Evolutionary conservation across 2,329 filamentous ascomycete genomes (phyloP).

Genomic region (Penicillium psychrosexuale): DNA sequence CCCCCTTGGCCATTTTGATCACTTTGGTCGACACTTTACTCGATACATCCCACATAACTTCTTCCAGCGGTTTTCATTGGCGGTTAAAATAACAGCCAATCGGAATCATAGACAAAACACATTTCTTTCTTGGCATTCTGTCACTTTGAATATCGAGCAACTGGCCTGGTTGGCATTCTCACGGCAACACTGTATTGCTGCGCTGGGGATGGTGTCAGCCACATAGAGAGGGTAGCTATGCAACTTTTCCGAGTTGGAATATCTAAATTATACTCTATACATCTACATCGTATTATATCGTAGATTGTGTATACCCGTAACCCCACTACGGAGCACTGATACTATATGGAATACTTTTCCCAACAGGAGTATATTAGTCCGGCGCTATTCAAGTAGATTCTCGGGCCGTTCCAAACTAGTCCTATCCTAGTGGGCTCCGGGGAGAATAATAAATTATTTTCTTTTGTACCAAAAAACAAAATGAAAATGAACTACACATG

Average conservation of each 20-base stretch:
- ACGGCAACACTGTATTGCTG: background rate
- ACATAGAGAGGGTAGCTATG: background rate
- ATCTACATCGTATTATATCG: background rate
- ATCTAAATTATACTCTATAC: background rate
- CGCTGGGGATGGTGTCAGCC: background rate
- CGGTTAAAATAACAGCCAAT: background rate
- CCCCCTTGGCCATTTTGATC: background rate
- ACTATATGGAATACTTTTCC: background rate
- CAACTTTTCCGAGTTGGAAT: background rate
- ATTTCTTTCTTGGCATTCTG: background rate
- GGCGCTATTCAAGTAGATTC: background rate
- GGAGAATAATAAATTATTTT: background rate
- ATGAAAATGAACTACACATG: background rate
- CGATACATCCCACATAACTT: background rate
- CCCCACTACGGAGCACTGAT: background rate
- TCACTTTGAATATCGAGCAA: background rate
- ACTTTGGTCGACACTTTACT: background rate
- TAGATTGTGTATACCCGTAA: background rate
- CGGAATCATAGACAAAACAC: background rate
- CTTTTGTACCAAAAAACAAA: background rate
- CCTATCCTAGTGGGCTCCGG: background rate
- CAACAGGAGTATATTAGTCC: background rate
- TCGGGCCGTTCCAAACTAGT: background rate
- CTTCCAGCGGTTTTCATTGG: conserved; percentile 2
- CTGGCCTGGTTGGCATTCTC: background rate